phyloP scores from a whole-genome alignment of 1,139 yeast genomes.

The Hansenula lynferdii region DNA sequence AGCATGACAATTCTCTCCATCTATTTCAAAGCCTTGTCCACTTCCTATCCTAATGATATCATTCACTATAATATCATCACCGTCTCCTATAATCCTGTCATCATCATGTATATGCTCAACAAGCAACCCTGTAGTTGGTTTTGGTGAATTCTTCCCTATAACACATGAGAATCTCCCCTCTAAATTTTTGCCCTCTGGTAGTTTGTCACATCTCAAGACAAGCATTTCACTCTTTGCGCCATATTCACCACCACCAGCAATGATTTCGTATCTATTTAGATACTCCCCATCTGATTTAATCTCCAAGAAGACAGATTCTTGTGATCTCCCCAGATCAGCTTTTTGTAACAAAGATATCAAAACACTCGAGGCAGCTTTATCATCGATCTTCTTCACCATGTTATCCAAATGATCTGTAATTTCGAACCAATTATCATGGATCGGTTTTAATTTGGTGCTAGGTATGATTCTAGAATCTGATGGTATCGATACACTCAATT shows the following conservation, averaged over 20 bases:
- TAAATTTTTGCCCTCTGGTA: background rate
- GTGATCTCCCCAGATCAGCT: background rate
- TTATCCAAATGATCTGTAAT: background rate
- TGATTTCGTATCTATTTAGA: background rate
- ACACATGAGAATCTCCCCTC: background rate
- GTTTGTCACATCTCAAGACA: background rate
- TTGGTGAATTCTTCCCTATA: background rate
- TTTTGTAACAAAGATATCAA: background rate
- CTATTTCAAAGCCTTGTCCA: background rate
- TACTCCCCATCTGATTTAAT: background rate
- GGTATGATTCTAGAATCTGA: background rate
- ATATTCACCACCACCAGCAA: constrained; percentile 1
- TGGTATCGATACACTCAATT: background rate
- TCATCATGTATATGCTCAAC: background rate
- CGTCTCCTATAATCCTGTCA: background rate
- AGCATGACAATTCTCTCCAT: background rate
- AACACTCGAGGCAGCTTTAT: background rate
- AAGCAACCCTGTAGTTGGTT: background rate
- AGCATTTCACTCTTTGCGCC: constrained; percentile 2
- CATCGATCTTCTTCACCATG: background rate
- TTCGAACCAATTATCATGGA: background rate
- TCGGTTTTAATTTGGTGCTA: background rate
- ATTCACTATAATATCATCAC: background rate
- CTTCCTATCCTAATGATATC: background rate
- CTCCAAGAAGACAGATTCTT: background rate